A percentile compares a stretch with the other conserved stretches of the same genome.
These are phyloP conservation scores for Kockovaella imperatae DNA, from an alignment of 768 basidiomycete species.

Conservation along the genomic window DNA sequence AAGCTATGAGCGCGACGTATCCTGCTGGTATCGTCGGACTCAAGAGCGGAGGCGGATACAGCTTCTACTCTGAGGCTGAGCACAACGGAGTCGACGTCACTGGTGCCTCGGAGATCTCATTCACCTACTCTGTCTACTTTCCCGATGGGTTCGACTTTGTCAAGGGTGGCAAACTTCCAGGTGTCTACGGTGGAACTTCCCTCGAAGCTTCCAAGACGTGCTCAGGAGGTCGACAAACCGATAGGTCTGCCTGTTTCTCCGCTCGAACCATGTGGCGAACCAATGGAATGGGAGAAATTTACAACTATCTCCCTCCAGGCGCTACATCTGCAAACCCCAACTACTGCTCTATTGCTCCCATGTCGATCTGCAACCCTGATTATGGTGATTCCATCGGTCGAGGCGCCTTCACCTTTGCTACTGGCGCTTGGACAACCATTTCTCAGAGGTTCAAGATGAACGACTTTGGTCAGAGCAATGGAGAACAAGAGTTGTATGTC, in stretches of 20 bases:
- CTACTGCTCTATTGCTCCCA: slow-evolving; percentile 51
- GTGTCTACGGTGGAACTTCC: slow-evolving; percentile 55
- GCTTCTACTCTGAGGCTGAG: slow-evolving; percentile 64
- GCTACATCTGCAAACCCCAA: slow-evolving; percentile 18
- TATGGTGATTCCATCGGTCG: slow-evolving; percentile 56
- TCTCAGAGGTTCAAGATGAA: slow-evolving; percentile 67
- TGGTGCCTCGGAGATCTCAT: slow-evolving; percentile 59
- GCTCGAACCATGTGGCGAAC: slow-evolving; percentile 64
- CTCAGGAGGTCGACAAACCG: slow-evolving; percentile 58
- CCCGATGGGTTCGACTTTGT: slow-evolving; percentile 58
- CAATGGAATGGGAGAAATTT: slow-evolving; percentile 58
- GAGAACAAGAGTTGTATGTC: slow-evolving; percentile 63
- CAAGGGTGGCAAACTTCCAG: slow-evolving; percentile 65
- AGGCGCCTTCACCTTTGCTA: slow-evolving; percentile 58
- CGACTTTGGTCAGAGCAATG: slow-evolving; percentile 60
- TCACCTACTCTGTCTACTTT: slow-evolving; percentile 65
- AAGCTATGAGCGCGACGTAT: slow-evolving; percentile 24
- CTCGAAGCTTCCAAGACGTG: slow-evolving; percentile 51
- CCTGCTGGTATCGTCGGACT: slow-evolving; percentile 22
- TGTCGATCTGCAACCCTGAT: slow-evolving; percentile 52
- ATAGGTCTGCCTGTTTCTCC: slow-evolving; percentile 57
- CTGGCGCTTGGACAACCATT: slow-evolving; percentile 63
- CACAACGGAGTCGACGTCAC: slow-evolving; percentile 51
- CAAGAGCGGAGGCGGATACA: slow-evolving; percentile 49
- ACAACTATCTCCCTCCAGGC: slow-evolving; percentile 58